These are phyloP conservation scores for Irpex sp. DNA, from an alignment of 1,284 basidiomycete species.

Conservation along the genomic window DNA sequence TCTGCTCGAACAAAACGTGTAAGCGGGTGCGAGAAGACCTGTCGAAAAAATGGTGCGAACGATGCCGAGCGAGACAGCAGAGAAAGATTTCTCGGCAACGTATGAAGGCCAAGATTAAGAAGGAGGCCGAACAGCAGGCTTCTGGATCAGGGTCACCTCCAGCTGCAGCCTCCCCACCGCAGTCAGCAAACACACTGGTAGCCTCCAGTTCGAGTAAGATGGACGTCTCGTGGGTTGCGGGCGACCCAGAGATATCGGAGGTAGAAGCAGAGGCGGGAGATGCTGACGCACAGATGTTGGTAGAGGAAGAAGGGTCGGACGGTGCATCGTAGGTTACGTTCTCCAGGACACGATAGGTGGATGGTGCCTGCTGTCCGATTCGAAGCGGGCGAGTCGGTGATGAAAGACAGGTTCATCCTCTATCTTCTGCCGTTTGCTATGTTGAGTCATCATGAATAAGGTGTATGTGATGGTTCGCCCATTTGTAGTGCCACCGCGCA, in stretches of 20 bases:
- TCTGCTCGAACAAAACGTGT: background rate
- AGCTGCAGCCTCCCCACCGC: background rate
- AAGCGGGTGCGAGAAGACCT: background rate
- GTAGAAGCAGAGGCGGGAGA: background rate
- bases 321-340: background rate
- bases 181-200: background rate
- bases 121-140: background rate
- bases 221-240: background rate
- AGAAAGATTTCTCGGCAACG: background rate
- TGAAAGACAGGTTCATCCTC: background rate
- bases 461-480: background rate
- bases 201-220: background rate
- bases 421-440: background rate
- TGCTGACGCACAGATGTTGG: background rate
- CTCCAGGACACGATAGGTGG: background rate
- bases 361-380: background rate
- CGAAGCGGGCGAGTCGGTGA: background rate
- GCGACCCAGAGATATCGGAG: background rate
- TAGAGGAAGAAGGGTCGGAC: background rate
- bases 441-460: background rate
- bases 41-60: background rate
- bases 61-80: constrained; percentile 1
- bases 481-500: background rate
- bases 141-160: background rate
- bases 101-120: background rate